Evolutionary conservation across 192 early-diverging fungal species (phyloP).

Genomic region (Linnemannia hyalina): DNA sequence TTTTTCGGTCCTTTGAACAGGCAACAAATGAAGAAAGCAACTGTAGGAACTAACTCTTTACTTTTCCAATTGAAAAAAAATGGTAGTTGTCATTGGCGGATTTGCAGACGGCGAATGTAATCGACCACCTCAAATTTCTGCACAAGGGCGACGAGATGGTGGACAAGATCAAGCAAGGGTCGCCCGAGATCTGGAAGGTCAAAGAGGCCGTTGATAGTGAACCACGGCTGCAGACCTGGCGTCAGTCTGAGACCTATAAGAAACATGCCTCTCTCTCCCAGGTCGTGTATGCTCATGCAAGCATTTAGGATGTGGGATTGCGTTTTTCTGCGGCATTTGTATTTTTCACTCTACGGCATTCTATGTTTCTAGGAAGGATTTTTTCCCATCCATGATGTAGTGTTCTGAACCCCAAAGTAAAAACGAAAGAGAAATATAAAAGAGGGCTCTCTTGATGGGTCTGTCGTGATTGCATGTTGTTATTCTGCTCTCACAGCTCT

Average conservation of each 20-base stretch:
- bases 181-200: conserved; percentile 43
- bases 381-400: not conserved
- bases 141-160: conserved; percentile 25
- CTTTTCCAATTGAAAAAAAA: not conserved
- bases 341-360: not conserved
- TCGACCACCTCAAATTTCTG: conserved; percentile 23
- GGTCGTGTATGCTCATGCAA: conserved; percentile 18
- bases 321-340: not conserved
- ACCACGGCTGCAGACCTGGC: conserved; percentile 31
- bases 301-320: not conserved
- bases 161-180: conserved; percentile 15
- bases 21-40: not conserved
- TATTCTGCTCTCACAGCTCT: not conserved
- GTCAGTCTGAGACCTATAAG: conserved; percentile 38
- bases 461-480: not conserved
- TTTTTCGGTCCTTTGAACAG: no score
- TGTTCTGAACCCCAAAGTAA: not conserved
- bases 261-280: not conserved
- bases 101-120: conserved; percentile 24
- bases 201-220: conserved; percentile 36
- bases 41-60: not conserved
- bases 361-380: not conserved
- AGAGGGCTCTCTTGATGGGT: not conserved
- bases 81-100: conserved; percentile 37
- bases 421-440: not conserved